phyloP scores from a whole-genome alignment of 371 early-diverging fungal genomes.

The Aphelidium insulamus region DNA sequence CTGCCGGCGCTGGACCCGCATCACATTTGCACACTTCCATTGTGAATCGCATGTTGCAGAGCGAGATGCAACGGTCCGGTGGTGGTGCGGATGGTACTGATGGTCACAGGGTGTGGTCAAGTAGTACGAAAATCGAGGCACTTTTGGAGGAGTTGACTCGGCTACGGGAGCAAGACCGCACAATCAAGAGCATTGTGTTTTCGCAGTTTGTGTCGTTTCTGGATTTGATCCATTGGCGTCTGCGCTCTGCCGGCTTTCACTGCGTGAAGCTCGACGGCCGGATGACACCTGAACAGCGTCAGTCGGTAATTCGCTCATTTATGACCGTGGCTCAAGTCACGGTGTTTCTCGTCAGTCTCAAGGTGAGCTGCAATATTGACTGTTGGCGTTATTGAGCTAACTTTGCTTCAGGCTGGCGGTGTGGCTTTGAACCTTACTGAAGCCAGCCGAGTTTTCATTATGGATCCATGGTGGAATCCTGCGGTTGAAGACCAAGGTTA shows the following conservation, averaged over 20 bases:
- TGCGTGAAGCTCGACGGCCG: slow-evolving; percentile 84
- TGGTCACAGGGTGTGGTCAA: too few species aligned
- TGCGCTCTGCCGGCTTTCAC: slow-evolving; percentile 77
- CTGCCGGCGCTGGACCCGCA: slow-evolving; percentile 6
- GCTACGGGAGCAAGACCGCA: slow-evolving; percentile 48
- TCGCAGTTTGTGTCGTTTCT: slow-evolving; percentile 84
- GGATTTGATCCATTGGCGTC: slow-evolving; percentile 79
- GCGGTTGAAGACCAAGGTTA: slow-evolving; percentile 25
- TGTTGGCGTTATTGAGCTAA: slow-evolving; percentile 8
- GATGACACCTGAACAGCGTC: slow-evolving; percentile 65
- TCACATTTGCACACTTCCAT: slow-evolving; percentile 45
- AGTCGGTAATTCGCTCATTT: slow-evolving; percentile 51
- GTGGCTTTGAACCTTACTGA: slow-evolving; percentile 88
- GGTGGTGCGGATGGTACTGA: too few species aligned
- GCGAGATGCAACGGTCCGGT: slow-evolving; percentile 44
- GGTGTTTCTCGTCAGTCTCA: slow-evolving; percentile 69
- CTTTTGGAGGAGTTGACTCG: slow-evolving; percentile 69
- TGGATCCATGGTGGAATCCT: slow-evolving; percentile 91
- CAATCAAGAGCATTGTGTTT: slow-evolving; percentile 65
- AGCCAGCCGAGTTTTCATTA: slow-evolving; percentile 73
- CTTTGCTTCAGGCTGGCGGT: slow-evolving; percentile 60
- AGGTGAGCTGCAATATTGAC: slow-evolving; percentile 7
- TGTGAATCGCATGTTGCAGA: slow-evolving; percentile 75
- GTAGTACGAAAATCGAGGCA: slow-evolving; percentile 82
- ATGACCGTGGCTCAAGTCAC: slow-evolving; percentile 58